Base-by-base conservation (phyloP, 1,284 basidiomycete genomes). In the Nidula niveotomentosa region DNA sequence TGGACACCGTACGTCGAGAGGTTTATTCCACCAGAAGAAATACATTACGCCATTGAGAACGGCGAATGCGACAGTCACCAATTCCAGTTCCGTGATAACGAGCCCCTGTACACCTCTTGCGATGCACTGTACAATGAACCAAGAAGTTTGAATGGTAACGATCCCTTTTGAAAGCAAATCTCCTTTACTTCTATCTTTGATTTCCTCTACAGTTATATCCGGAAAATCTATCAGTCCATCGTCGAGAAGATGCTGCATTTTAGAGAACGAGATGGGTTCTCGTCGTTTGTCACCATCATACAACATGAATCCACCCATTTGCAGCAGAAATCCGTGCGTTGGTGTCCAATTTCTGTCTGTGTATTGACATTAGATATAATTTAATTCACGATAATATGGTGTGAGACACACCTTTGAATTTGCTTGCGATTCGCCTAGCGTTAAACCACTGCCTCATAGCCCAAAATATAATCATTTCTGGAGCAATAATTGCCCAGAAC, bases 11-110 rank as follows among this genome's bases (percentile, higher is more conserved):
- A 68, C 63, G 49, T 64, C 58, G 13, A 64, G 55, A 1, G 69
- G 70, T 51, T 72, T 72, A 33, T 62, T 49, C 68, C 65, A 69
- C 70, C 70, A 72, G 18, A 68, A 50, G 30, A 56, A 23, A 52
- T 64, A 65, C 17, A 60, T 63, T 9, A 54, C 48, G 0, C 48
- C 56, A 48, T 64, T 65, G 30, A 65, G 51, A 1, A 49, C 47
- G 1, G 60, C 60, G 34, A 64, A 62, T 1, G 65, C 66, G 35
- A 64, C 43, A 3, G 65, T 66, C 17, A 56, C 53, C 12, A 65
- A 44, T 52, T 68, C 65, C 5, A 66, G 55, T 44, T 68, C 59
- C 8, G 65, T 65, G 17, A 63, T 39, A 0, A 51, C 39, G 10
- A 65, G 54, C 7, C 52, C 49, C 36, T 60, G 47, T 9, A 36